Percentiles rank a stretch among this genome's conserved stretches.
Conservation (phyloP, 2,329 filamentous ascomycete genomes). For the Fusarium sp. region DNA sequence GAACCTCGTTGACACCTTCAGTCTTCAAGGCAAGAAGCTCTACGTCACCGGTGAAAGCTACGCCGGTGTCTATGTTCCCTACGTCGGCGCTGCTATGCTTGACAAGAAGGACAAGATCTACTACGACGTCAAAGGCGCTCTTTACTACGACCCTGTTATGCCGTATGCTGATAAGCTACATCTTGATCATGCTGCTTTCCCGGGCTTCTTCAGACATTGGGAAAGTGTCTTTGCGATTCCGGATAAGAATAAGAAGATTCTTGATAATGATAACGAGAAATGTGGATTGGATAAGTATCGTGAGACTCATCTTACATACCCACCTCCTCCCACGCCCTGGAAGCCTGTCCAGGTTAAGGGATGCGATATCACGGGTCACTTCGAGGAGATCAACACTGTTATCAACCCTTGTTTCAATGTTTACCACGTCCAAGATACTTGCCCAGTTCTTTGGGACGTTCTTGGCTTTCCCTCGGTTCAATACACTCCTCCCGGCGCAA, state of each 20-base stretch:
- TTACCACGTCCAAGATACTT: constrained; percentile 11
- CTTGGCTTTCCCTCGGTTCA: neutral
- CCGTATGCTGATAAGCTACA: constrained; percentile 5
- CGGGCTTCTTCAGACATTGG: constrained; percentile 10
- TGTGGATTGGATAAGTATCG: constrained; percentile 20
- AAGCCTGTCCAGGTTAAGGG: constrained; percentile 16
- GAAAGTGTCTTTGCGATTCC: constrained; percentile 24
- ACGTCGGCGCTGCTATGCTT: constrained; percentile 15
- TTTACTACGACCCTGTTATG: constrained; percentile 27
- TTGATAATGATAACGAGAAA: constrained; percentile 18
- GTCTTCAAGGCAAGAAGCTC: constrained; percentile 1
- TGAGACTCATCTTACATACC: constrained; percentile 8
- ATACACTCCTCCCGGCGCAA: constrained; percentile 1
- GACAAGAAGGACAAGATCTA: constrained; percentile 17
- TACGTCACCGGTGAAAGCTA: constrained; percentile 18
- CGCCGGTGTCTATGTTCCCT: constrained; percentile 15
- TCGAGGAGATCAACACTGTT: constrained; percentile 2
- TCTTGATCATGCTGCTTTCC: constrained; percentile 17
- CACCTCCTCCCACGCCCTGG: constrained; percentile 4
- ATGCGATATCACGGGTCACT: constrained; percentile 17
- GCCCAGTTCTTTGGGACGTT: constrained; percentile 5
- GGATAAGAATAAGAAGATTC: constrained; percentile 23
- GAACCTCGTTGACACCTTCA: constrained; percentile 16
- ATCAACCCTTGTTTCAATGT: constrained; percentile 25
- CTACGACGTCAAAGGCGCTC: constrained; percentile 8